Base-by-base conservation (phyloP, 1,139 yeast genomes). In the Scheffersomyces lignicola region DNA sequence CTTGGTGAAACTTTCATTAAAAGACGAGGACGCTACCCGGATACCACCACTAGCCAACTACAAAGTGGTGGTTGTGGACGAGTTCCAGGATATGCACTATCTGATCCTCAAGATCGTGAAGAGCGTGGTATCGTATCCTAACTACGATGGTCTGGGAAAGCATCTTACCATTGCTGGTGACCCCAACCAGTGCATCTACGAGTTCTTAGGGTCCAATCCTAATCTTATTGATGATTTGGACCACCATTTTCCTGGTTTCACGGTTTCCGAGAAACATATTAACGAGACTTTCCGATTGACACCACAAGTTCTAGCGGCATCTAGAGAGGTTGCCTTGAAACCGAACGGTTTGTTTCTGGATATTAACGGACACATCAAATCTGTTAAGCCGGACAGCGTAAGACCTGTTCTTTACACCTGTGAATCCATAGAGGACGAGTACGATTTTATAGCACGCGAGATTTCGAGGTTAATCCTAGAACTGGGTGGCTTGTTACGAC, bases 111-210 rank as follows among this genome's bases (percentile, higher is more conserved):
- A 65, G 9, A 53, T 84, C 5, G 55, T 83, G 3, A 52, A 59
- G 30, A 48, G 54, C 1, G 52, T 82, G 3, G 54, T 56, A 2
- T 38, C 37, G 7, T 65, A 67, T 44, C 69, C 68, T 1, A 54
- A 61, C 2, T 21, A 23, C 12, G 44, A 34, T 3, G 42, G 65
- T 0, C 41, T 41, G 5, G 45, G 48, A 1, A 70, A 73, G 35
- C 88, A 81, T 51, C 48, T 85, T 11, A 73, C 83, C 0, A 60
- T 83, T 15, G 84, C 88, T 2, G 94, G 94, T 1, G 95, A 85
- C 54, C 77, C 80, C 1, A 70, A 80, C 51, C 95, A 85, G 54
- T 74, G 84, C 35, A 80, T 85, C 15, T 85, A 81, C 52, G 78
- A 69, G 18, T 84, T 83, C 51, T 50, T 81, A 24, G 87, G 88